Evolutionary conservation across 225 moss, liverwort and hornwort genomes (phyloP).

Genomic region (Antitrichia curtipendula): DNA sequence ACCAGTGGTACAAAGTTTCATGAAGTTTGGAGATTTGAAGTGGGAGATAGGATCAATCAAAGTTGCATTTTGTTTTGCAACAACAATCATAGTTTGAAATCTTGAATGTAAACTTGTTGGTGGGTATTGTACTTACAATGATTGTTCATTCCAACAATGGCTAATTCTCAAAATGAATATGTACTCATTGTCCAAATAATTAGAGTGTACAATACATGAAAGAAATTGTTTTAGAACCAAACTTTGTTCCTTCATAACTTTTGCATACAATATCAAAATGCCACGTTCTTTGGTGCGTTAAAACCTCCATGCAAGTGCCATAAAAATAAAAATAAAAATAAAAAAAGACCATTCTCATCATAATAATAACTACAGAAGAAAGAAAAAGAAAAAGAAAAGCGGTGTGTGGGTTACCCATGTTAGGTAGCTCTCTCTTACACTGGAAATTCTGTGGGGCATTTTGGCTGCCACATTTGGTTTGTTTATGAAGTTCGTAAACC

Average conservation of each 20-base stretch:
- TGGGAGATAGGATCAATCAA: neutral
- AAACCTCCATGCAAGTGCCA: too few relatives aligned
- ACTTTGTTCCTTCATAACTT: too few relatives aligned
- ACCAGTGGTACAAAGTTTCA: fast-evolving
- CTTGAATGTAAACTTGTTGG: neutral
- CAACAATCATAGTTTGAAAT: neutral
- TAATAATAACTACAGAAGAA: too few relatives aligned
- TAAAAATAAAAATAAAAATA: too few relatives aligned
- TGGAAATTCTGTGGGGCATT: neutral
- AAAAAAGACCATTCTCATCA: too few relatives aligned
- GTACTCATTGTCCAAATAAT: neutral
- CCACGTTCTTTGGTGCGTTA: too few relatives aligned
- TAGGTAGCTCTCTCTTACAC: too few relatives aligned
- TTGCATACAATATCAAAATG: too few relatives aligned
- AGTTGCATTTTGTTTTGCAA: neutral
- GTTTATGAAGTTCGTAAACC: neutral
- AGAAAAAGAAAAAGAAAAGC: too few relatives aligned
- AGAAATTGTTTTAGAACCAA: too few relatives aligned
- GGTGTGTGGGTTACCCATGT: too few relatives aligned
- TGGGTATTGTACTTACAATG: neutral
- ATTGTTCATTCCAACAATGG: neutral
- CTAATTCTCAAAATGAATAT: neutral
- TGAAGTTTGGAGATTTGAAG: neutral
- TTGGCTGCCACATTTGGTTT: neutral
- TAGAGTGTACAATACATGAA: neutral